Conservation (phyloP, 805 yeast genomes). For the Sugiyamaella mastotermitis region DNA sequence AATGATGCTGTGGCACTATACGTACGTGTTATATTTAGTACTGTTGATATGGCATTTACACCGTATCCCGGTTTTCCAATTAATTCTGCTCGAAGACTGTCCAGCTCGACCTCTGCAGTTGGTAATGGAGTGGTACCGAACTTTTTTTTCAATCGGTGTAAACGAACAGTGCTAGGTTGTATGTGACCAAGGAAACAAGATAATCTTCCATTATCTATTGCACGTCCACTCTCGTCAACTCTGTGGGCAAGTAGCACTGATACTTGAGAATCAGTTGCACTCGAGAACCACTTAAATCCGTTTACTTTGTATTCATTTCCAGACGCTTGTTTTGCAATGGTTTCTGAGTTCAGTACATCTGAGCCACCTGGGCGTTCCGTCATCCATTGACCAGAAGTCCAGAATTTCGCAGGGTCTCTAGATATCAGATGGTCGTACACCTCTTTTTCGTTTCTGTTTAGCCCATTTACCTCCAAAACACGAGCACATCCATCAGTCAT, state of each 20-base stretch:
- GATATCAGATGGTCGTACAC: conserved; percentile 21
- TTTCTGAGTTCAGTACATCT: conserved; percentile 27
- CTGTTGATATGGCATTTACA: conserved; percentile 26
- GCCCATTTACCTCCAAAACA: conserved; percentile 20
- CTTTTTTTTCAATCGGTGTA: conserved; percentile 26
- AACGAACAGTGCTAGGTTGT: conserved; percentile 20
- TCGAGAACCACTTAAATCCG: conserved; percentile 31
- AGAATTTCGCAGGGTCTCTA: conserved; percentile 23
- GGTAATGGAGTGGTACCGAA: conserved; percentile 30
- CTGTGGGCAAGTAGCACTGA: conserved; percentile 26
- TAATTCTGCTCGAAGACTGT: conserved; percentile 20
- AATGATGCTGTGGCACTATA: conserved; percentile 23
- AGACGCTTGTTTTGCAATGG: conserved; percentile 18
- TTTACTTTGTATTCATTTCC: conserved; percentile 15
- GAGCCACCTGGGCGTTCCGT: conserved; percentile 30
- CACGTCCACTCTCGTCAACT: conserved; percentile 9
- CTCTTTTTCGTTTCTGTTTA: conserved; percentile 5
- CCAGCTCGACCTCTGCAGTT: conserved; percentile 28
- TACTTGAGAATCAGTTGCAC: conserved; percentile 29
- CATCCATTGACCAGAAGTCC: conserved; percentile 34
- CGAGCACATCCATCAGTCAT: conserved; percentile 32
- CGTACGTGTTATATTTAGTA: conserved; percentile 25
- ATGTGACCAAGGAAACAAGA: conserved; percentile 27
- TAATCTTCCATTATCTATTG: conserved; percentile 15
- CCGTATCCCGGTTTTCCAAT: conserved; percentile 22